Evolutionary conservation across 352 stramenopile genomes (phyloP), one percentile per base, ranked within the genome.

Genomic region (Phytopythium litorale): DNA sequence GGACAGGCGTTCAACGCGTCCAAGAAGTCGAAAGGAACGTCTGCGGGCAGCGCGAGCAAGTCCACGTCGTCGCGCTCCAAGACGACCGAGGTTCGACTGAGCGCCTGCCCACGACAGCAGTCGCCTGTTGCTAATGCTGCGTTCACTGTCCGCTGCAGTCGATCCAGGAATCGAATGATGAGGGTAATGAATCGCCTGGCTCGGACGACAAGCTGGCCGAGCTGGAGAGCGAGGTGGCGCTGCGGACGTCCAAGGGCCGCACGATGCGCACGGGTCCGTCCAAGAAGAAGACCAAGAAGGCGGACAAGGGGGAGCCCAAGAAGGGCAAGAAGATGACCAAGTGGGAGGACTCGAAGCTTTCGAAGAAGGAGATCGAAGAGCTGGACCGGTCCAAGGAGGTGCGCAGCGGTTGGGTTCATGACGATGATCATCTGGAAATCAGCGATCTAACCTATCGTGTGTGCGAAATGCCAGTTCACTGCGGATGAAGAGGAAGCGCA

Each of bases 321-420:
- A 88, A 86, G 57, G 72, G 64, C 32, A 94, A 94, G 71, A 81
- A 88, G 58, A 94, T 91, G 81, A 91, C 76, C 40, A 91, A 88
- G 67, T 92, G 85, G 83, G 87, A 96, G 33, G 72, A 94, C 63
- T 82, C 79, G 25, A 94, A 95, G 73, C 67, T 96, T 18, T 91
- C 78, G 30, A 92, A 89, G 63, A 91, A 94, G 65, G 88, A 94
- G 50, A 87, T 88, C 8, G 64, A 78, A 43, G 82, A 75, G 52
- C 60, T 96, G 4, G 85, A 94, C 67, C 81, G 78, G 32, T 92
- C 85, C 13, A 81, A 78, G 51, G 71, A 73, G 67, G 85, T 94
- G 65, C 63, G 15, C 43, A 61, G 1, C 13, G 16, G 0, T 40
- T 45, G 4, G 21, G 40, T 38, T 18, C 13, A 40, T 3, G 9